phyloP scores from a whole-genome alignment of 306 rosid species.

The Fragaria iinumae region DNA sequence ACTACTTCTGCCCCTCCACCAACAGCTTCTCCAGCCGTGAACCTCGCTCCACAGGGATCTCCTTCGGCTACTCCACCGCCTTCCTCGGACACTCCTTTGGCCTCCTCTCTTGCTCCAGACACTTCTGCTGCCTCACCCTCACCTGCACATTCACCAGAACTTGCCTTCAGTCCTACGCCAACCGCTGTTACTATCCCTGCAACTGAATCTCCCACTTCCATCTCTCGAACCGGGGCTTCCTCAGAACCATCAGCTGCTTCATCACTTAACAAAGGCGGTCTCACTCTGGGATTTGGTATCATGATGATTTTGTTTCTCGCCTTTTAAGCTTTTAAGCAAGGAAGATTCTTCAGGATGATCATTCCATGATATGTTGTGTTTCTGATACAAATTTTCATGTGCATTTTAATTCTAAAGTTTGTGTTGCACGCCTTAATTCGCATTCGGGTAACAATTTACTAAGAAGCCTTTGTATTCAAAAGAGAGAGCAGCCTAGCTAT shows the following conservation, averaged over 20 bases:
- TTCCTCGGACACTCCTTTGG: slow-evolving; percentile 3
- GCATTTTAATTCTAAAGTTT: neutral
- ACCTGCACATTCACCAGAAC: neutral
- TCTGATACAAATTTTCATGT: neutral
- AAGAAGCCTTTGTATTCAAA: neutral
- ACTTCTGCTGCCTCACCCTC: neutral
- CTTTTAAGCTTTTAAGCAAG: slow-evolving; percentile 29
- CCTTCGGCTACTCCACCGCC: slow-evolving; percentile 36
- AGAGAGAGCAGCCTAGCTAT: neutral
- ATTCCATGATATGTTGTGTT: neutral
- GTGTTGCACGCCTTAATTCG: neutral
- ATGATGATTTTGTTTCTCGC: slow-evolving; percentile 35
- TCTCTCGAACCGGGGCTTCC: slow-evolving; percentile 27
- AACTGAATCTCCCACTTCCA: slow-evolving; percentile 32
- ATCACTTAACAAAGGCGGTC: slow-evolving; percentile 28
- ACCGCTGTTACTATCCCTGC: slow-evolving; percentile 47
- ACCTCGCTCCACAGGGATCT: slow-evolving; percentile 28
- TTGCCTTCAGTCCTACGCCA: slow-evolving; percentile 15
- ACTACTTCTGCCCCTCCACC: slow-evolving; percentile 39
- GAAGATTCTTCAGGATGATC: neutral
- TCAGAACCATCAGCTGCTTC: slow-evolving; percentile 41
- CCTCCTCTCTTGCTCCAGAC: slow-evolving; percentile 5
- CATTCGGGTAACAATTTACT: neutral
- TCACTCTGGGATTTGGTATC: slow-evolving; percentile 36
- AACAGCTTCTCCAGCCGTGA: slow-evolving; percentile 28